Evolutionary conservation across 1,139 yeast genomes (phyloP).

Genomic region (Yamadazyma kanchanaburiensis): DNA sequence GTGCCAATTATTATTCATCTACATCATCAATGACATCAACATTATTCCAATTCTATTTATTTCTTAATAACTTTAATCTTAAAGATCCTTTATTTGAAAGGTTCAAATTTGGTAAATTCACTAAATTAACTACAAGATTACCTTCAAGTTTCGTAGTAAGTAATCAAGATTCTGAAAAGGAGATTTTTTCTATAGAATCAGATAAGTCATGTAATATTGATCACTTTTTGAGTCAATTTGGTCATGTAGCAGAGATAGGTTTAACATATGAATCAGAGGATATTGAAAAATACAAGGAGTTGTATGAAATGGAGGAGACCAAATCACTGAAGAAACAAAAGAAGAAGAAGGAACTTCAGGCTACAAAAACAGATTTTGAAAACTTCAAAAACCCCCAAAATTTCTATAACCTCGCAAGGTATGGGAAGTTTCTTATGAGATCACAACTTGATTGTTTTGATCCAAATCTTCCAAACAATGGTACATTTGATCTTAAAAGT

Average conservation of each 20-base stretch:
- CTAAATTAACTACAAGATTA: conserved; percentile 24
- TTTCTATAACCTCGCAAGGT: conserved; percentile 67
- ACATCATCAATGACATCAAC: conserved; percentile 85
- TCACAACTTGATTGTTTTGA: conserved; percentile 90
- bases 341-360: background rate
- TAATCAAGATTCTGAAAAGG: conserved; percentile 19
- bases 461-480: conserved; percentile 77
- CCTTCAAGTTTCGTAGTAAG: conserved; percentile 44
- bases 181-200: conserved; percentile 61
- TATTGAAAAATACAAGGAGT: conserved; percentile 27
- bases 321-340: background rate
- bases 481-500: conserved; percentile 89
- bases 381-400: conserved; percentile 18
- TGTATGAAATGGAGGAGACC: conserved; percentile 2
- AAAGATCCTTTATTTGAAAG: conserved; percentile 14
- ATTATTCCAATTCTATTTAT: conserved; percentile 69
- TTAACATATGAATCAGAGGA: conserved; percentile 57
- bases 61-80: conserved; percentile 53
- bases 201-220: conserved; percentile 71
- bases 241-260: conserved; percentile 72
- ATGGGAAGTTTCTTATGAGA: conserved; percentile 72
- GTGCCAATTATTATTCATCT: conserved; percentile 61
- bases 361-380: conserved; percentile 5
- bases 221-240: conserved; percentile 70
- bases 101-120: conserved; percentile 35